phyloP scores from a whole-genome alignment of 1,139 yeast species.

The Geotrichum bryndzae region DNA sequence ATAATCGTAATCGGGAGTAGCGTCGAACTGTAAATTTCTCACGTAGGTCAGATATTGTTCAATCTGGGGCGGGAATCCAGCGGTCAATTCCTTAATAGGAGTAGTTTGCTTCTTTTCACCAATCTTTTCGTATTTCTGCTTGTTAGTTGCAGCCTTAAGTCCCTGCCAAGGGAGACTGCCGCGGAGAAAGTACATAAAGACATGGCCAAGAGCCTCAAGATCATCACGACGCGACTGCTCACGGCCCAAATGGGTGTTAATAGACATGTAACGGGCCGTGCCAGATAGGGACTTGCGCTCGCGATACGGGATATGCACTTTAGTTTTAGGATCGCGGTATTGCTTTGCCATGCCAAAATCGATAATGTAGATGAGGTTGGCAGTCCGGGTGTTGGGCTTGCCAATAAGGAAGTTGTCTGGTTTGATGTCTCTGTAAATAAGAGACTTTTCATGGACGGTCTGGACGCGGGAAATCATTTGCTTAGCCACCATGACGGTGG shows the following conservation, averaged over 20 bases:
- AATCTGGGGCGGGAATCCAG: conserved; percentile 79
- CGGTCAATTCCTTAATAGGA: conserved; percentile 68
- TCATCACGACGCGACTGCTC: conserved; percentile 96
- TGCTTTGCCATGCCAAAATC: conserved; percentile 97
- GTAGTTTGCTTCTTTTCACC: conserved; percentile 92
- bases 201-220: conserved; percentile 92
- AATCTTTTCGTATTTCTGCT: conserved; percentile 92
- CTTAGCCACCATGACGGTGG: conserved; percentile 83
- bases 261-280: conserved; percentile 96
- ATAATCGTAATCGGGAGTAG: conserved; percentile 89
- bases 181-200: conserved; percentile 83
- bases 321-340: conserved; percentile 89
- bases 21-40: conserved; percentile 79
- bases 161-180: conserved; percentile 99
- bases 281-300: conserved; percentile 93
- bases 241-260: conserved; percentile 93
- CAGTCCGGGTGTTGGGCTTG: conserved; percentile 46
- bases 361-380: conserved; percentile 49
- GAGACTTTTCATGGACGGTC: conserved; percentile 80
- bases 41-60: conserved; percentile 82
- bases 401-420: conserved; percentile 93
- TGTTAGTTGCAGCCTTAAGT: conserved; percentile 93
- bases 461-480: conserved; percentile 88
- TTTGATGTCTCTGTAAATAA: conserved; percentile 90
- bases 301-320: conserved; percentile 92